Evolutionary conservation across 2,329 filamentous ascomycete genomes (phyloP).

Genomic region (Colletotrichum endophyticum): DNA sequence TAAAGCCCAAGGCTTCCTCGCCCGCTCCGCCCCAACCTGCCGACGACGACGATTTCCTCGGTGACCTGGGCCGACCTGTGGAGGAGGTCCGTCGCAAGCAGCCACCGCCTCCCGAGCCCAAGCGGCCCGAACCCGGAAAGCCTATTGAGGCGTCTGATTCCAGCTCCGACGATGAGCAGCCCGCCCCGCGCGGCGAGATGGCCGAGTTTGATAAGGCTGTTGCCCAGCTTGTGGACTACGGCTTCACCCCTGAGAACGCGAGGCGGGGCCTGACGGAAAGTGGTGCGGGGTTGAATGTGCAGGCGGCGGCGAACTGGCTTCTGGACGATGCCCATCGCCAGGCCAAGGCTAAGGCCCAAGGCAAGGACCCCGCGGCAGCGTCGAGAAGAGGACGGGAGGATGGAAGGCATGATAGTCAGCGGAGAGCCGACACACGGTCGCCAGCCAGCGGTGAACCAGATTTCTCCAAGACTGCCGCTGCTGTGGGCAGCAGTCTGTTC

Average conservation of each 20-base stretch:
- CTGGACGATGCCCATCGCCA: slow-evolving; percentile 90
- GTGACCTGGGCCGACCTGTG: slow-evolving; percentile 68
- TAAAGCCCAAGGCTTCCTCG: slow-evolving; percentile 51
- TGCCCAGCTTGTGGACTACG: slow-evolving; percentile 92
- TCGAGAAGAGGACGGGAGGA: slow-evolving; percentile 42
- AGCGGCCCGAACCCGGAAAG: slow-evolving; percentile 57
- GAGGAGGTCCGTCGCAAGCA: slow-evolving; percentile 63
- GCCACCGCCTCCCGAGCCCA: slow-evolving; percentile 35
- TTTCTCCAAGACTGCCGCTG: slow-evolving; percentile 79
- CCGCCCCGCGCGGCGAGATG: slow-evolving; percentile 25
- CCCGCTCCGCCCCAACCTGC: slow-evolving; percentile 27
- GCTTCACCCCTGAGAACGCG: slow-evolving; percentile 87
- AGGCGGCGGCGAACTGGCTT: slow-evolving; percentile 87
- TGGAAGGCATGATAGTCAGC: slow-evolving; percentile 20
- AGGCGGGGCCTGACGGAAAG: slow-evolving; percentile 80
- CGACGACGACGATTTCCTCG: slow-evolving; percentile 68
- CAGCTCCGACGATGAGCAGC: slow-evolving; percentile 50
- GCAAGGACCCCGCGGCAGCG: slow-evolving; percentile 50
- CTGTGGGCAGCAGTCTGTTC: slow-evolving; percentile 82
- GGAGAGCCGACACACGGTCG: slow-evolving; percentile 55
- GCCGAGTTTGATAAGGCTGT: slow-evolving; percentile 75
- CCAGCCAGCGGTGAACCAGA: slow-evolving; percentile 69
- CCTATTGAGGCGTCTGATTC: slow-evolving; percentile 58
- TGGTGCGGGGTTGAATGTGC: slow-evolving; percentile 78
- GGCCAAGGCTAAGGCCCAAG: slow-evolving; percentile 73